Percentiles rank a stretch among this genome's conserved stretches.
Evolutionary conservation across 2,329 filamentous ascomycete species (phyloP).

Genomic region (Pseudogymnoascus sp.): DNA sequence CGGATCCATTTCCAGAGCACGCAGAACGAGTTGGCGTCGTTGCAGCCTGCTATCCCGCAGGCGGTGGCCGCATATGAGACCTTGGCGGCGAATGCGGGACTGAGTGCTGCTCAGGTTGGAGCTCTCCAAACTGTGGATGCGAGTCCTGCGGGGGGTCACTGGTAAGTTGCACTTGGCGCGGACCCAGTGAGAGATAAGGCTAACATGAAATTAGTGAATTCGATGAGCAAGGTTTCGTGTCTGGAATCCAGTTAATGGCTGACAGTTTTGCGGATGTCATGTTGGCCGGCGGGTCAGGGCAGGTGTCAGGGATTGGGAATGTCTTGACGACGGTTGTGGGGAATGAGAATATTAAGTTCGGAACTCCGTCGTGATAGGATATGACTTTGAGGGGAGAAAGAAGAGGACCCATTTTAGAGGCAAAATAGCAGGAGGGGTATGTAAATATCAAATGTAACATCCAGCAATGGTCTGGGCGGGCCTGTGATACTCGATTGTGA

Average conservation of each 20-base stretch:
- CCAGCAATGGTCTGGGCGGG: neutral
- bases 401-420: neutral
- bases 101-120: constrained; percentile 41
- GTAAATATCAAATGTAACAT: neutral
- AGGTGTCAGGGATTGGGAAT: constrained; percentile 44
- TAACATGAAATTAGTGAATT: constrained; percentile 38
- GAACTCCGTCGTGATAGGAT: constrained; percentile 1
- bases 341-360: constrained; percentile 21
- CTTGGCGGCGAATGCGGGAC: constrained; percentile 38
- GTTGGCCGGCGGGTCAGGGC: constrained; percentile 43
- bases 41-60: constrained; percentile 46
- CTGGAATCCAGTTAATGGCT: constrained; percentile 52
- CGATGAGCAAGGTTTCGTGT: constrained; percentile 47
- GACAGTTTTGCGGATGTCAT: constrained; percentile 48
- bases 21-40: constrained; percentile 41
- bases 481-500: neutral
- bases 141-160: constrained; percentile 50
- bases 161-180: neutral
- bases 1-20: constrained; percentile 53
- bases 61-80: constrained; percentile 47
- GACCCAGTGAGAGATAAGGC: neutral
- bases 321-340: constrained; percentile 36
- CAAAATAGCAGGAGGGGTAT: neutral
- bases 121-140: constrained; percentile 52
- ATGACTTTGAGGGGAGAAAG: neutral